These are phyloP conservation scores for Linnemannia elongata DNA, from an alignment of 192 early-diverging fungal species.

Conservation along the genomic window DNA sequence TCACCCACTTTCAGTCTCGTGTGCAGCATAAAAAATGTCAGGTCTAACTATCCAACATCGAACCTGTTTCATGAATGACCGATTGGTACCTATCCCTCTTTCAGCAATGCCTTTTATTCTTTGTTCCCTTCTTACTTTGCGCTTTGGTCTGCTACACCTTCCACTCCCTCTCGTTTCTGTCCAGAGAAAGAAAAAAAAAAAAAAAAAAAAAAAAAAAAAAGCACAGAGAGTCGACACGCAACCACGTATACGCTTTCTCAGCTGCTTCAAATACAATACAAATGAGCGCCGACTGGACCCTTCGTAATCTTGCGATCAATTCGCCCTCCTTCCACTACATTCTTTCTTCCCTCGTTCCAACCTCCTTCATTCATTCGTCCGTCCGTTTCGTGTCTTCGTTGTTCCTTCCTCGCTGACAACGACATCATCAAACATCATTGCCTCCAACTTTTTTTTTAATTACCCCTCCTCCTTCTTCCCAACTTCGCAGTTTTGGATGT, in stretches of 20 bases:
- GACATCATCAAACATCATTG: not conserved
- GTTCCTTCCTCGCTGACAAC: not conserved
- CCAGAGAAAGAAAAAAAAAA: too few relatives aligned
- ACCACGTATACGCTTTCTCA: not conserved
- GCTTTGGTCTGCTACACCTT: not conserved
- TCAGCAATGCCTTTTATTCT: not conserved
- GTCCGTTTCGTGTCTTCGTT: not conserved
- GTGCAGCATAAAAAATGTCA: not conserved
- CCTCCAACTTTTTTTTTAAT: not conserved
- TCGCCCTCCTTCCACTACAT: not conserved
- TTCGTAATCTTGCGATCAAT: not conserved
- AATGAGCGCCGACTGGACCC: not conserved
- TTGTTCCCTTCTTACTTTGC: not conserved
- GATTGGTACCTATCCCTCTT: not conserved
- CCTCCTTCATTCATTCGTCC: too few relatives aligned
- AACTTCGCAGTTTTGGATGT: not conserved
- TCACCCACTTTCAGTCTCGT: not conserved
- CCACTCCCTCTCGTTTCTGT: not conserved
- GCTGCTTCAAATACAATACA: not conserved
- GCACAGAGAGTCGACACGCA: not conserved
- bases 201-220: too few relatives aligned
- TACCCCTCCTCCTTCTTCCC: not conserved
- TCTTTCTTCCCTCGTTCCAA: not conserved
- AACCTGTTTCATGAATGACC: not conserved
- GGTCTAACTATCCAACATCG: not conserved